Evolutionary conservation across 2,329 filamentous ascomycete genomes (phyloP).

Genomic region (Ophiocordyceps unilateralis): DNA sequence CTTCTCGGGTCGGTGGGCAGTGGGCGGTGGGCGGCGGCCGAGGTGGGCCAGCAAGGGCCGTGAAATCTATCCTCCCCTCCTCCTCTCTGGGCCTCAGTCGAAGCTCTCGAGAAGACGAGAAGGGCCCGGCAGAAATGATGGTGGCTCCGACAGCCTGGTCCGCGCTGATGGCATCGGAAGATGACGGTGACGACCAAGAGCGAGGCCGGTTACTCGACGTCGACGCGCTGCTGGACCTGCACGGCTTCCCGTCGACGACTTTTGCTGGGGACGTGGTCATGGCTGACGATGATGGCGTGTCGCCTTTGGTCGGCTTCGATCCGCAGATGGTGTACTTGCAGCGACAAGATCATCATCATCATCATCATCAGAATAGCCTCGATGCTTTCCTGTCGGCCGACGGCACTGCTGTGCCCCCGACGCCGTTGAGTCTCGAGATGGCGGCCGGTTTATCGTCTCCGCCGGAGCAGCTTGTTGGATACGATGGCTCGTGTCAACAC

Average conservation of each 20-base stretch:
- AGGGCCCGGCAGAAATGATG: neutral
- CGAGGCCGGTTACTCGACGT: no score
- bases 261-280: conserved; percentile 16
- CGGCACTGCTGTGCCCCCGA: conserved; percentile 53
- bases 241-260: conserved; percentile 32
- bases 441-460: conserved; percentile 39
- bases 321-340: conserved; percentile 50
- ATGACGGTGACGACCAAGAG: no score
- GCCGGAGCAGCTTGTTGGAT: conserved; percentile 25
- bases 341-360: conserved; percentile 45
- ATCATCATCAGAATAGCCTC: conserved; percentile 38
- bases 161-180: no score
- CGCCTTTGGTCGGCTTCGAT: no score
- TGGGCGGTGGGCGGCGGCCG: no score
- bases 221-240: conserved; percentile 29
- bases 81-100: no score
- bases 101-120: neutral
- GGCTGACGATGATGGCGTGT: conserved; percentile 11
- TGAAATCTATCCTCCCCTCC: no score
- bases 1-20: no score
- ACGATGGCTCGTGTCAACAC: neutral
- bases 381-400: conserved; percentile 35
- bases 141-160: no score
- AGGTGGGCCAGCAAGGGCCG: no score
- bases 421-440: conserved; percentile 66